phyloP scores from a whole-genome alignment of 495 filamentous ascomycete species.

The Aspergillus cristatus region DNA sequence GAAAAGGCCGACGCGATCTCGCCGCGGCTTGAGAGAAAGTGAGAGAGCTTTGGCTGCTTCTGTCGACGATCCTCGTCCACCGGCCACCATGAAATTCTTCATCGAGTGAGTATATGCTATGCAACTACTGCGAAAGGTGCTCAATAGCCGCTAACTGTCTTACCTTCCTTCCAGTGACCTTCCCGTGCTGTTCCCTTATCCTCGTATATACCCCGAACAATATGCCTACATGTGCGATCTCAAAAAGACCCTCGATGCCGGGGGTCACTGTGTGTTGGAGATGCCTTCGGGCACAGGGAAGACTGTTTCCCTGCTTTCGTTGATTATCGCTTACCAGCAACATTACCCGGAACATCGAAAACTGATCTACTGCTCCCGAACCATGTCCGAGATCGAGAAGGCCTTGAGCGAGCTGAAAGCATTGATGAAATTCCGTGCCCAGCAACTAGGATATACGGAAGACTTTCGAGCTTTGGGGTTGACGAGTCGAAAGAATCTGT shows the following conservation, averaged over 20 bases:
- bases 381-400: constrained; percentile 63
- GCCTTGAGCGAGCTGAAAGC: constrained; percentile 84
- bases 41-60: constrained; percentile 7
- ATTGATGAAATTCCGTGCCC: constrained; percentile 85
- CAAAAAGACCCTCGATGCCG: constrained; percentile 89
- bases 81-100: constrained; percentile 82
- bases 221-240: constrained; percentile 99
- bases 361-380: constrained; percentile 96
- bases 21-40: background rate
- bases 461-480: constrained; percentile 88
- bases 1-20: constrained; percentile 21
- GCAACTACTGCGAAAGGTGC: too few species aligned
- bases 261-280: constrained; percentile 95
- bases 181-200: constrained; percentile 93
- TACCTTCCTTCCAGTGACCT: constrained; percentile 54
- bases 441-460: constrained; percentile 79
- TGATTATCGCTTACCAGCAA: constrained; percentile 95
- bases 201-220: constrained; percentile 95
- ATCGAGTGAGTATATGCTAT: constrained; percentile 60
- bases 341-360: constrained; percentile 85
- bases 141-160: constrained; percentile 1
- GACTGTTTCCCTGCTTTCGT: constrained; percentile 86
- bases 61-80: constrained; percentile 8
- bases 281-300: constrained; percentile 99
- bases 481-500: constrained; percentile 95